phyloP scores from a whole-genome alignment of 257 asterid species.

The Linaria vulgaris region DNA sequence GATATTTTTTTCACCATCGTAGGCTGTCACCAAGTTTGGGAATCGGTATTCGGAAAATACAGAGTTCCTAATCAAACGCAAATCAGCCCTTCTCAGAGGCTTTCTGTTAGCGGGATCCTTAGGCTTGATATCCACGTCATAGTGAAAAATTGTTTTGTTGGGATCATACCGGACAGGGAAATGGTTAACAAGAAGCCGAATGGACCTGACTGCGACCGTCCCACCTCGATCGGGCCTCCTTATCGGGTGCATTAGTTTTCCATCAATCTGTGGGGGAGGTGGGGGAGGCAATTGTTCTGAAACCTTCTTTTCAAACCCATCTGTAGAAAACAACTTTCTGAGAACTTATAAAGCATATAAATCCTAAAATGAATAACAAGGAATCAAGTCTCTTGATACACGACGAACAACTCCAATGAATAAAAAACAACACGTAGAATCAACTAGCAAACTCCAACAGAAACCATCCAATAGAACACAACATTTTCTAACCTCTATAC shows the following conservation, averaged over 20 bases:
- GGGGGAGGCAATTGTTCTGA: constrained; percentile 22
- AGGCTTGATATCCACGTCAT: constrained; percentile 53
- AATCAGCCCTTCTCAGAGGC: constrained; percentile 35
- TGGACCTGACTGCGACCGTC: constrained; percentile 25
- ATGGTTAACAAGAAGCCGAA: constrained; percentile 61
- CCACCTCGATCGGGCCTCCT: constrained; percentile 67
- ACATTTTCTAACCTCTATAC: not conserved
- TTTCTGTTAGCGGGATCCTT: constrained; percentile 24
- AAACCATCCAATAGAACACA: not conserved
- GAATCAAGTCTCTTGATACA: too few relatives aligned
- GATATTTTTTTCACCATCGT: constrained; percentile 67
- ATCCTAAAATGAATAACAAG: not conserved
- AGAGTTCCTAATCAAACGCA: constrained; percentile 42
- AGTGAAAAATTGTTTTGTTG: constrained; percentile 40
- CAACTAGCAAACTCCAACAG: not conserved
- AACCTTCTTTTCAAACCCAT: constrained; percentile 25
- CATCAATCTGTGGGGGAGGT: constrained; percentile 7
- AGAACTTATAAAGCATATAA: not conserved
- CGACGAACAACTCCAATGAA: not conserved
- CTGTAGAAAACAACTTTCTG: constrained; percentile 18
- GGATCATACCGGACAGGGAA: constrained; percentile 48
- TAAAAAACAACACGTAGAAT: not conserved
- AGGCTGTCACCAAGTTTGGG: constrained; percentile 36
- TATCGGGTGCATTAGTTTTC: constrained; percentile 34
- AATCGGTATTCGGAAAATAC: constrained; percentile 33